Evolutionary conservation across 2,329 filamentous ascomycete genomes (phyloP).

Genomic region (Truncatella angustata): DNA sequence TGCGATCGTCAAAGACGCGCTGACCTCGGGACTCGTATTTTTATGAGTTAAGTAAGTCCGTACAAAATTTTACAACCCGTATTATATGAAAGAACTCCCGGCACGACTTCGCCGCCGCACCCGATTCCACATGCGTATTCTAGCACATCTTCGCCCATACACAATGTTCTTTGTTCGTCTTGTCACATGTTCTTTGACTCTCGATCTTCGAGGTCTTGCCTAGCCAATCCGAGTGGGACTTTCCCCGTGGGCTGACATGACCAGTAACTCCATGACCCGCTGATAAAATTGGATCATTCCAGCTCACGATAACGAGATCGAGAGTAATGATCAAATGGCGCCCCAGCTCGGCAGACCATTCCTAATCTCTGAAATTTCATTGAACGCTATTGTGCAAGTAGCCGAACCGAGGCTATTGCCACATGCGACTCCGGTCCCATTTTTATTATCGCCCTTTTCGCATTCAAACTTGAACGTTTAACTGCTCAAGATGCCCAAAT

Average conservation of each 20-base stretch:
- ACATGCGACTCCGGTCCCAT: neutral
- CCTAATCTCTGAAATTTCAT: slow-evolving; percentile 1
- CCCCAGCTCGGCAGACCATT: neutral
- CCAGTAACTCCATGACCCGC: neutral
- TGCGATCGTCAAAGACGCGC: no score
- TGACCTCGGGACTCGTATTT: no score
- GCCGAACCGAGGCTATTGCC: slow-evolving; percentile 8
- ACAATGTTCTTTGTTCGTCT: no score
- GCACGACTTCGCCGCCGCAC: no score
- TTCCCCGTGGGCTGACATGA: slow-evolving; percentile 4
- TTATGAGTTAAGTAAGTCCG: no score
- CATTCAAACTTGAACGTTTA: neutral
- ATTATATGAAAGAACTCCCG: no score
- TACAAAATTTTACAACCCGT: no score
- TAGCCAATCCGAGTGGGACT: neutral
- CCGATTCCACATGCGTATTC: no score
- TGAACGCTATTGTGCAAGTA: neutral
- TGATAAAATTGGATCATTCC: slow-evolving; percentile 1
- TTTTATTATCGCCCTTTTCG: neutral
- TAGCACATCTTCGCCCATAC: no score
- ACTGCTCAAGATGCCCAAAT: no score
- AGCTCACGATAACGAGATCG: slow-evolving; percentile 5
- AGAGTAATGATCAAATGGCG: neutral
- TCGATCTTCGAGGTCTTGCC: neutral
- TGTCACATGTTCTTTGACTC: neutral